phyloP scores from a whole-genome alignment of 2,329 filamentous ascomycete species.

The Fusarium oligoseptatum region DNA sequence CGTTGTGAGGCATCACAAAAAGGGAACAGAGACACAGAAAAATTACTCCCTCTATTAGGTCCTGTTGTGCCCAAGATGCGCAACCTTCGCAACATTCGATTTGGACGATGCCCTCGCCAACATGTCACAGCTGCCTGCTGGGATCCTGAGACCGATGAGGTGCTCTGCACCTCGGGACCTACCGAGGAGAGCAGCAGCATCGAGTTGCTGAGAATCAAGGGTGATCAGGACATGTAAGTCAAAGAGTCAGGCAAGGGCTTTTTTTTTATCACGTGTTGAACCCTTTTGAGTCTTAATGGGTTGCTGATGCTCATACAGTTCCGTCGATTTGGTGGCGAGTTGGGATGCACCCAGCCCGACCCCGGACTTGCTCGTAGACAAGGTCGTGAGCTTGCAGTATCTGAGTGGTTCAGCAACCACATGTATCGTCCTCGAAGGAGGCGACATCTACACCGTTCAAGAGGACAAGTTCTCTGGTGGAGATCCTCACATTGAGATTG shows the following conservation, averaged over 20 bases:
- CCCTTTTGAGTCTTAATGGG: constrained; percentile 6
- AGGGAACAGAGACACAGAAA: background rate
- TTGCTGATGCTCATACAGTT: constrained; percentile 43
- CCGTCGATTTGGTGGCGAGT: constrained; percentile 71
- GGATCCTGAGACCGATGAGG: constrained; percentile 82
- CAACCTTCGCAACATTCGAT: constrained; percentile 85
- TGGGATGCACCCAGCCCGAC: constrained; percentile 91
- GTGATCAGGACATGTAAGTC: constrained; percentile 60
- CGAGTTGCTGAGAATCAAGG: constrained; percentile 72
- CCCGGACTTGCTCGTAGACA: constrained; percentile 81
- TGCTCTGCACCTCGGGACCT: constrained; percentile 89
- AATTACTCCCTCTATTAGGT: background rate
- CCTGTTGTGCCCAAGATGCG: constrained; percentile 70
- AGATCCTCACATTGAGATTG: constrained; percentile 90
- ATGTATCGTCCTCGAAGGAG: constrained; percentile 88
- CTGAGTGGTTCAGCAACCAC: constrained; percentile 83
- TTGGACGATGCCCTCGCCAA: constrained; percentile 73
- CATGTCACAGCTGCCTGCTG: constrained; percentile 84
- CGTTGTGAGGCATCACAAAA: constrained; percentile 10
- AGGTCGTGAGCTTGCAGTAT: constrained; percentile 83
- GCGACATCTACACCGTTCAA: constrained; percentile 88
- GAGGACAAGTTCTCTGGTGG: constrained; percentile 65
- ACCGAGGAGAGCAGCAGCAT: constrained; percentile 77
- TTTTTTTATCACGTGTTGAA: constrained; percentile 1
- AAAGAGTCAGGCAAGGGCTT: constrained; percentile 49